A percentile compares a stretch with the other conserved stretches of the same genome.
phyloP scores from a whole-genome alignment of 2,329 filamentous ascomycete genomes.

The Rutstroemia sp. region DNA sequence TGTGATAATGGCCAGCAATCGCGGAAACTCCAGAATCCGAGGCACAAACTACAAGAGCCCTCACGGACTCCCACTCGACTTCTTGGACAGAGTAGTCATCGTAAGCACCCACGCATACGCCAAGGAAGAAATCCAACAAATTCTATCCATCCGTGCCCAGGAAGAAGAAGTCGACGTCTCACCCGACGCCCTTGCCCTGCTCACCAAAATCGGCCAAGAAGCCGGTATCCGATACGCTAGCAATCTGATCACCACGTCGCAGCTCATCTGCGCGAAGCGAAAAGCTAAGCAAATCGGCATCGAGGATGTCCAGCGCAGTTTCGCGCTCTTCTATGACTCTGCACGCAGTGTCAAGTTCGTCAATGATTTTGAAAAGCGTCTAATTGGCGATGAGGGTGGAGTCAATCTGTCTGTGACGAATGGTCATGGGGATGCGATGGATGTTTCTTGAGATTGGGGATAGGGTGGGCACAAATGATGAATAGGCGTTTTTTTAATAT shows the following conservation, averaged over 20 bases:
- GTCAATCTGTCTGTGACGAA: slow-evolving; percentile 61
- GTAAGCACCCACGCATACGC: slow-evolving; percentile 86
- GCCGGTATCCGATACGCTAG: slow-evolving; percentile 91
- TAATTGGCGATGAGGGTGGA: slow-evolving; percentile 79
- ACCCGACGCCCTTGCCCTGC: slow-evolving; percentile 79
- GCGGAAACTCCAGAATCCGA: slow-evolving; percentile 82
- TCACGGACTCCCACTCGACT: slow-evolving; percentile 90
- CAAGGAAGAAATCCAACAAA: slow-evolving; percentile 81
- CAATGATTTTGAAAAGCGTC: slow-evolving; percentile 78
- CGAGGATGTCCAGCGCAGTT: slow-evolving; percentile 88
- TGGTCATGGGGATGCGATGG: slow-evolving; percentile 61
- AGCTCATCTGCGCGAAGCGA: slow-evolving; percentile 80
- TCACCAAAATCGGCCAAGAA: slow-evolving; percentile 94
- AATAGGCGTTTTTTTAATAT: slow-evolving; percentile 7
- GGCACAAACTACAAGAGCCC: slow-evolving; percentile 91
- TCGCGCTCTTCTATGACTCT: slow-evolving; percentile 89
- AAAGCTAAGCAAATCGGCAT: slow-evolving; percentile 76
- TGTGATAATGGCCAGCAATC: slow-evolving; percentile 98
- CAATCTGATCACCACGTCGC: slow-evolving; percentile 92
- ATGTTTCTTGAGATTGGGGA: slow-evolving; percentile 30
- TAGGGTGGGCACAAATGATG: neutral
- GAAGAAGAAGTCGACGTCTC: slow-evolving; percentile 94
- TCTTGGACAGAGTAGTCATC: slow-evolving; percentile 92
- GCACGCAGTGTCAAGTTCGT: slow-evolving; percentile 85
- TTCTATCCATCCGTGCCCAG: slow-evolving; percentile 83